Evolutionary conservation across 805 yeast species (phyloP), one percentile per base, ranked within the genome.

Genomic region (Suhomyces sp.): DNA sequence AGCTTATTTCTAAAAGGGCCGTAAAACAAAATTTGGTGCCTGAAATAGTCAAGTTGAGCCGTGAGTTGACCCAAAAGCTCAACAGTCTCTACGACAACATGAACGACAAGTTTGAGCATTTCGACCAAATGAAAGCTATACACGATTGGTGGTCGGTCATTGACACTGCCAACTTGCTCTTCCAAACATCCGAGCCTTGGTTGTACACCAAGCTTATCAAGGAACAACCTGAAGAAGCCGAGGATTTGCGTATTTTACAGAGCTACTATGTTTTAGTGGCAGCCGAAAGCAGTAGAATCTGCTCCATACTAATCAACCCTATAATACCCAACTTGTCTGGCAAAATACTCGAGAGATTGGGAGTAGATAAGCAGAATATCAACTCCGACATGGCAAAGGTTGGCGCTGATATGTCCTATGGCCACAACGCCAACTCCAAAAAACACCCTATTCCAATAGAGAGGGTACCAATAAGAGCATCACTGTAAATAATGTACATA

Each of bases 181-280:
- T 91, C 56, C 96, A 89, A 61, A 71, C 67, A 1, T 69, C 83
- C 5, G 85, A 83, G 59, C 97, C 97, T 0, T 93, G 98, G 98
- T 66, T 71, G 7, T 69, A 75, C 47, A 71, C 71, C 20, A 72
- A 69, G 44, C 39, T 44, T 25, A 44, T 64, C 8, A 57, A 59
- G 37, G 46, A 54, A 7, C 22, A 6, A 20, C 13, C 46, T 1
- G 66, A 66, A 7, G 57, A 58, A 13, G 52, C 52, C 5, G 65
- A 64, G 6, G 55, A 57, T 20, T 56, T 57, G 43, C 47, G 52
- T 25, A 43, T 57, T 1, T 24, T 68, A 21, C 68, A 61, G 43
- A 86, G 84, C 64, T 69, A 78, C 44, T 77, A 83, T 12, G 81
- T 92, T 2, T 83, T 79, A 54, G 61, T 80, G 7, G 86, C 89